Evolutionary conservation across 208 protist genomes (phyloP), one percentile per base, ranked within the genome.

Genomic region (Trichomonas vaginalis): DNA sequence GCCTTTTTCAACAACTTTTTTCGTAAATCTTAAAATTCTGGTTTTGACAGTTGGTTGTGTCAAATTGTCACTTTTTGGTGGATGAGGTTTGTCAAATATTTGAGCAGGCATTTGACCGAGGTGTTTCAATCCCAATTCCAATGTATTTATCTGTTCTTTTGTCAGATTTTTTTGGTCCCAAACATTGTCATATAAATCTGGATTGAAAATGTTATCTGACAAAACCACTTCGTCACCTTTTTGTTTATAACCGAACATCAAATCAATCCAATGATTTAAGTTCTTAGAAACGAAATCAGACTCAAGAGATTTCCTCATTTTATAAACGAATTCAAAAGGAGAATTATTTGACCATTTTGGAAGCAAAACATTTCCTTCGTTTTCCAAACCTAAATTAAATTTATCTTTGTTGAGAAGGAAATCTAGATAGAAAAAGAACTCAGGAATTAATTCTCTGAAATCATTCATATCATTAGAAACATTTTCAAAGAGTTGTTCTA

Each of bases 221-320:
- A 45, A 14, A 21, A 9, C 0, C 8, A 49, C 92, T 4, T 0
- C 39, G 32, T 95, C 49, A 17, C 92, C 92, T 42, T 39, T 35
- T 46, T 95, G 92, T 45, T 95, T 95, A 6, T 70, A 35, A 23
- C 88, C 88, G 17, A 51, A 95, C 15, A 95, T 70, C 9, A 95
- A 42, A 70, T 95, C 98, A 96, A 99, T 98, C 99, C 99, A 99
- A 48, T 98, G 95, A 96, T 99, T 97, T 92, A 99, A 96, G 87
- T 98, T 96, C 17, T 61, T 90, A 21, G 97, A 98, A 3, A 99
- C 99, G 48, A 96, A 95, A 9, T 96, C 96, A 15, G 23, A 51
- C 83, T 97, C 97, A 4, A 97, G 90, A 8, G 97, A 97, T 27
- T 35, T 45, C 32, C 97, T 95, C 17, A 96, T 40, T 10, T 95